Percentiles rank a stretch among this genome's conserved stretches.
phyloP scores from a whole-genome alignment of 768 basidiomycete genomes.

The Amylocystis lapponica region DNA sequence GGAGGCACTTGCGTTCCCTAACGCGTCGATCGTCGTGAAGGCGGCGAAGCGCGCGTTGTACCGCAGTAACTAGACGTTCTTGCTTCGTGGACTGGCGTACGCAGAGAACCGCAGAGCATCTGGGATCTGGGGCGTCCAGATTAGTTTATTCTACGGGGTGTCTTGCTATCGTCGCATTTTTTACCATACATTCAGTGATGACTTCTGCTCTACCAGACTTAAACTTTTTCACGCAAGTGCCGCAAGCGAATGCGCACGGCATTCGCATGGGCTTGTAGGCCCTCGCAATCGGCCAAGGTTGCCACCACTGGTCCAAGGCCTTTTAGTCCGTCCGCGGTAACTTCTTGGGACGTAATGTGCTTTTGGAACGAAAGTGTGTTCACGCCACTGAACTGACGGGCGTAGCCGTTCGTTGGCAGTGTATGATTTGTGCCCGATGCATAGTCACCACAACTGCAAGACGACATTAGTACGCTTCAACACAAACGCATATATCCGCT shows the following conservation, averaged over 20 bases:
- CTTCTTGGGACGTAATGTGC: conserved; percentile 95
- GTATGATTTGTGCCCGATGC: conserved; percentile 99
- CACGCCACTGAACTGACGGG: conserved; percentile 96
- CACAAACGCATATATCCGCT: conserved; percentile 3
- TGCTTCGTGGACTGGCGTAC: neutral
- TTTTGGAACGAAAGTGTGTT: conserved; percentile 98
- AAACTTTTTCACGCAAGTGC: conserved; percentile 8
- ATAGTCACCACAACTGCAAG: conserved; percentile 88
- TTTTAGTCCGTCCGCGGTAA: conserved; percentile 72
- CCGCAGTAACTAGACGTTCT: conserved; percentile 61
- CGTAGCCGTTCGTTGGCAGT: conserved; percentile 93
- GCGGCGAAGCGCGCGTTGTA: conserved; percentile 92
- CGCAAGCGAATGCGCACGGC: conserved; percentile 83
- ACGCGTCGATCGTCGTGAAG: conserved; percentile 85
- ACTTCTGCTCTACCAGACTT: conserved; percentile 14
- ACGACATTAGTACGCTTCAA: neutral
- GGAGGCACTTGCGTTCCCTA: conserved; percentile 91
- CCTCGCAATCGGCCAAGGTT: conserved; percentile 91
- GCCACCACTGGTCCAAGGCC: conserved; percentile 82
- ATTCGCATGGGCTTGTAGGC: conserved; percentile 91
- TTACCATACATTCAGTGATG: conserved; percentile 4
- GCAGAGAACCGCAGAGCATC: no score
- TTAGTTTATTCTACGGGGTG: conserved; percentile 13
- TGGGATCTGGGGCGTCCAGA: conserved; percentile 10
- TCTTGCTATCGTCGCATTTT: conserved; percentile 12